A percentile compares a stretch with the other conserved stretches of the same genome.
Evolutionary conservation across 805 yeast genomes (phyloP).

Genomic region (Grigorovia transvaalensis): DNA sequence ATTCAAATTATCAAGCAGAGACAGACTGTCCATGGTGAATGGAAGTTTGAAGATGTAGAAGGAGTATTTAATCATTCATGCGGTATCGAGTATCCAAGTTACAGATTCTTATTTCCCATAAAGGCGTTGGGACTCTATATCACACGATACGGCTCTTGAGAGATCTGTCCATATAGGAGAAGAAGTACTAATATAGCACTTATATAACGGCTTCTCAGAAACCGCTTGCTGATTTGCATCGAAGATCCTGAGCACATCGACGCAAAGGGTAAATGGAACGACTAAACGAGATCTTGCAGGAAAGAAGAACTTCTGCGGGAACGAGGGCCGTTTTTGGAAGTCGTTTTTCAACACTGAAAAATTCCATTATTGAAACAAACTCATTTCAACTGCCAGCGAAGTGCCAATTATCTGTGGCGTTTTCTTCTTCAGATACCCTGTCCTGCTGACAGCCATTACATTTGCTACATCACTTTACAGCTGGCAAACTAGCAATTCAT

Average conservation of each 20-base stretch:
- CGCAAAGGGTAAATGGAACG: too few relatives aligned
- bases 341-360: not conserved
- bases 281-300: not conserved
- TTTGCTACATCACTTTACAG: too few relatives aligned
- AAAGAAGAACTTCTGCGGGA: not conserved
- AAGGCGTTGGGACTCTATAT: constrained; percentile 79
- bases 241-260: not conserved
- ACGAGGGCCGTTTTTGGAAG: not conserved
- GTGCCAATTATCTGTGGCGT: not conserved
- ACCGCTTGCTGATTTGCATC: not conserved
- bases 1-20: constrained; percentile 49
- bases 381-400: not conserved
- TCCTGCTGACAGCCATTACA: too few relatives aligned
- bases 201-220: not conserved
- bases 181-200: too few relatives aligned
- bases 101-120: constrained; percentile 78
- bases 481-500: too few relatives aligned
- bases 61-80: constrained; percentile 94
- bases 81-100: constrained; percentile 93
- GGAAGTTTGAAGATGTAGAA: constrained; percentile 75
- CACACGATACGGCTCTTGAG: constrained; percentile 5
- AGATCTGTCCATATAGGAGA: not conserved
- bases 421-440: too few relatives aligned
- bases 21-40: constrained; percentile 71
- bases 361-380: not conserved